Conservation (phyloP, 2,329 filamentous ascomycete species). For the Colletotrichum sp. region DNA sequence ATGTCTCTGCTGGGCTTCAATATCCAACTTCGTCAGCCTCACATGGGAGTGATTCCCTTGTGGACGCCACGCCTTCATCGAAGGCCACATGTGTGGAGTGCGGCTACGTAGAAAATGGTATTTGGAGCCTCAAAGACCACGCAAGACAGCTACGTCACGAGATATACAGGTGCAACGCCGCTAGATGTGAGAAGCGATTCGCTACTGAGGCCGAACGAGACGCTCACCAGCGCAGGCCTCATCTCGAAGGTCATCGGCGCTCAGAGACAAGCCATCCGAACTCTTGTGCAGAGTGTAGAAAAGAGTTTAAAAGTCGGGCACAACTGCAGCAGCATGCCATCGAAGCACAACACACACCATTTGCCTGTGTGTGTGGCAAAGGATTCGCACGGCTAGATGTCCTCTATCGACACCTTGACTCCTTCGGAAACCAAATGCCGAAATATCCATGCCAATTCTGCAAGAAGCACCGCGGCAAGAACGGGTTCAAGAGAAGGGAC, state of each 20-base stretch:
- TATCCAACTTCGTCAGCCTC: neutral
- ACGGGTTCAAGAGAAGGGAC: slow-evolving; percentile 40
- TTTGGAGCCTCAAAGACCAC: neutral
- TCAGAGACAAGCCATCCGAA: neutral
- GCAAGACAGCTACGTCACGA: neutral
- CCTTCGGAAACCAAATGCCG: slow-evolving; percentile 11
- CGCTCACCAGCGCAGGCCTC: neutral
- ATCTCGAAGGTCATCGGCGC: neutral
- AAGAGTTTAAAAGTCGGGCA: neutral
- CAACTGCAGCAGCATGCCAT: slow-evolving; percentile 4
- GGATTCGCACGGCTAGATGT: slow-evolving; percentile 31
- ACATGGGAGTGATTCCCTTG: too few relatives aligned
- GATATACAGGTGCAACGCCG: neutral
- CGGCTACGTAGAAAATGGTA: too few relatives aligned
- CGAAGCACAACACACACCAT: slow-evolving; percentile 17
- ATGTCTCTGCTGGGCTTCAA: neutral
- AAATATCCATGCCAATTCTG: slow-evolving; percentile 35
- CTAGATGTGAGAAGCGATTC: neutral
- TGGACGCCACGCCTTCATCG: neutral
- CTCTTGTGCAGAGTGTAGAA: neutral
- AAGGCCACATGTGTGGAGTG: neutral
- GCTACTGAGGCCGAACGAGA: neutral
- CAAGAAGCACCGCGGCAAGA: slow-evolving; percentile 31
- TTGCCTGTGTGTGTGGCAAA: slow-evolving; percentile 27
- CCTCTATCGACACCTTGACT: slow-evolving; percentile 27